Evolutionary conservation across 2,329 filamentous ascomycete species (phyloP).

Genomic region (Fusarium dlaminii): DNA sequence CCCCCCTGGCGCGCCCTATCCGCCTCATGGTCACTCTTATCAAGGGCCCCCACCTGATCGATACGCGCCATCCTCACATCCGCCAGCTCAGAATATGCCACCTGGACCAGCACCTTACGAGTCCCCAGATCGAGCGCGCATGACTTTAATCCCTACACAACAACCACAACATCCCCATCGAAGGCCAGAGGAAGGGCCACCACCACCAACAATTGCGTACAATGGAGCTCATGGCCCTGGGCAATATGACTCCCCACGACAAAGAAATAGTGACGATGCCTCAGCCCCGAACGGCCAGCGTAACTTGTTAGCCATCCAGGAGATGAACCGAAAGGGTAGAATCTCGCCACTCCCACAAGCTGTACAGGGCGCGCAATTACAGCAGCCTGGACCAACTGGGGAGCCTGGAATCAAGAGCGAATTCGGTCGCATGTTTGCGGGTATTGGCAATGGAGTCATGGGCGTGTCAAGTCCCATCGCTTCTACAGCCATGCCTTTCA

Average conservation of each 20-base stretch:
- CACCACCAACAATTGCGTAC: conserved; percentile 62
- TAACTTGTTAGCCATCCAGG: conserved; percentile 80
- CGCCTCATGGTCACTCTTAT: conserved; percentile 45
- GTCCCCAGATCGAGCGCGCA: conserved; percentile 61
- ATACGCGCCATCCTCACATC: conserved; percentile 49
- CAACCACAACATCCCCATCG: conserved; percentile 53
- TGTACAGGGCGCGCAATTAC: conserved; percentile 88
- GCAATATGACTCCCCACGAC: conserved; percentile 53
- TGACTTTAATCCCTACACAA: conserved; percentile 49
- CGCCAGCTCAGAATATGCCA: conserved; percentile 42
- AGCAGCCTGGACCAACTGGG: conserved; percentile 78
- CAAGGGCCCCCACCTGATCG: conserved; percentile 46
- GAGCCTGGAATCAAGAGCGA: conserved; percentile 95
- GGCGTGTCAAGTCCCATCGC: conserved; percentile 63
- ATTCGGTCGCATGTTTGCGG: conserved; percentile 93
- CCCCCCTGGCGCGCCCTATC: conserved; percentile 53
- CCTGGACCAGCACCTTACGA: conserved; percentile 53
- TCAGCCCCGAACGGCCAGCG: conserved; percentile 65
- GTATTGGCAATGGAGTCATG: conserved; percentile 74
- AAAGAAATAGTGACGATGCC: conserved; percentile 58
- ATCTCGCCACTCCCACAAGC: conserved; percentile 91
- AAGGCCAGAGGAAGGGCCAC: conserved; percentile 60
- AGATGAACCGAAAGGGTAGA: conserved; percentile 82
- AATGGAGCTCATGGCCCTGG: conserved; percentile 53
- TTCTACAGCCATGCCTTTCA: conserved; percentile 56